Percentiles rank a stretch among this genome's conserved stretches.
phyloP scores from a whole-genome alignment of 1,284 basidiomycete species.

The Butyriboletus appendiculatus region DNA sequence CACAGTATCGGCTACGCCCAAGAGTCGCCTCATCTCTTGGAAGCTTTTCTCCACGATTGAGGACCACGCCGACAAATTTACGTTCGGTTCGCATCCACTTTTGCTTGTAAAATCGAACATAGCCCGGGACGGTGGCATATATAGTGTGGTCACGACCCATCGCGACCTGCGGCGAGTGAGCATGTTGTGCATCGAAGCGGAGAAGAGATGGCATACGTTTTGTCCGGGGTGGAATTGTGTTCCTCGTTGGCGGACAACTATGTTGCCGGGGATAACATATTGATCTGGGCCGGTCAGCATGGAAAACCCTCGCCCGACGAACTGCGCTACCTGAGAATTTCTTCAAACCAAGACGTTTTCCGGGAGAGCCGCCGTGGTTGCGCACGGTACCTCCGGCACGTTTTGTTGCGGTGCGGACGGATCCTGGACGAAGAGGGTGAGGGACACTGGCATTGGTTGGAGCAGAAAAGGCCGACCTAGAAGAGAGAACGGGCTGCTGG shows the following conservation, averaged over 20 bases:
- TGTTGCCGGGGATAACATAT: conserved; percentile 88
- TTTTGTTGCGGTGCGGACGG: conserved; percentile 92
- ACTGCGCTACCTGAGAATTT: conserved; percentile 82
- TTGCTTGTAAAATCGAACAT: conserved; percentile 87
- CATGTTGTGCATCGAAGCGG: conserved; percentile 4
- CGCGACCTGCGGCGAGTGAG: conserved; percentile 60
- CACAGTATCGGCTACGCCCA: conserved; percentile 80
- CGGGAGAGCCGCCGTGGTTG: conserved; percentile 89
- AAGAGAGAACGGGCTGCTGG: conserved; percentile 49
- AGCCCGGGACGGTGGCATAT: conserved; percentile 86
- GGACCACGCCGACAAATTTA: conserved; percentile 82
- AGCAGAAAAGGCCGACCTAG: conserved; percentile 39
- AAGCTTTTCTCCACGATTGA: conserved; percentile 76
- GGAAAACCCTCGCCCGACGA: neutral
- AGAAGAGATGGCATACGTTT: conserved; percentile 57
- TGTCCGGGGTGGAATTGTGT: conserved; percentile 89
- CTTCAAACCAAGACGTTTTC: conserved; percentile 90
- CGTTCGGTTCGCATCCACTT: conserved; percentile 69
- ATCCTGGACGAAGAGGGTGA: conserved; percentile 38
- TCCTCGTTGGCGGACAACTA: conserved; percentile 91
- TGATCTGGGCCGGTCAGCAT: conserved; percentile 58
- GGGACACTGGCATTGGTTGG: neutral
- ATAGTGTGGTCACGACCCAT: conserved; percentile 93
- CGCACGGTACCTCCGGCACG: conserved; percentile 90
- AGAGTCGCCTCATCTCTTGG: conserved; percentile 73